Evolutionary conservation across 441 rosid species (phyloP).

Genomic region (Heliophila coronopifolia): DNA sequence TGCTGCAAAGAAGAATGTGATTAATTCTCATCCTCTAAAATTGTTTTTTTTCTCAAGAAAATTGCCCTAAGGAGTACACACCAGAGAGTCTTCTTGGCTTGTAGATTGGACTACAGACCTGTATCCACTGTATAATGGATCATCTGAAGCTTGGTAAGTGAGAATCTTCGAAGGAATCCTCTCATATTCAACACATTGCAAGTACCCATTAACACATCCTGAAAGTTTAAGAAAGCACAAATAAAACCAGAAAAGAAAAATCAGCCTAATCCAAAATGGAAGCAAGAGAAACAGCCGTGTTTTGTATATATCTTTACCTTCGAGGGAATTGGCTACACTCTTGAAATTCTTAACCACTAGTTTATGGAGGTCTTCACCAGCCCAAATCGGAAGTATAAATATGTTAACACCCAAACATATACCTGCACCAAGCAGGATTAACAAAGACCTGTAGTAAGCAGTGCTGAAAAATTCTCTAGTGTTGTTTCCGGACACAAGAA

Average conservation of each 20-base stretch:
- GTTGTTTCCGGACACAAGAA: constrained; percentile 65
- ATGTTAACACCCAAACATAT: constrained; percentile 57
- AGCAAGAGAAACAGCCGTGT: background rate
- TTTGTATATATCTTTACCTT: constrained; percentile 39
- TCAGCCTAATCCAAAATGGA: background rate
- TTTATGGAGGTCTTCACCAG: constrained; percentile 80
- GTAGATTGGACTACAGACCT: constrained; percentile 55
- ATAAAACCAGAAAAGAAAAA: constrained; percentile 1
- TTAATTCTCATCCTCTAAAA: background rate
- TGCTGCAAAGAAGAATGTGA: constrained; percentile 32
- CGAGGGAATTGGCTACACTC: constrained; percentile 67
- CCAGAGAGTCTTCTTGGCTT: constrained; percentile 54
- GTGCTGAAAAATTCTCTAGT: constrained; percentile 42
- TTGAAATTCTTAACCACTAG: constrained; percentile 74
- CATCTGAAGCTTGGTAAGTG: constrained; percentile 62
- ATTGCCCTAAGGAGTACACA: constrained; percentile 12
- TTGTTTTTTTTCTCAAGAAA: background rate
- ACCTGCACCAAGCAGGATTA: constrained; percentile 60
- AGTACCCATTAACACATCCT: constrained; percentile 59
- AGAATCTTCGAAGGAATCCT: constrained; percentile 56
- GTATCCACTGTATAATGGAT: constrained; percentile 55
- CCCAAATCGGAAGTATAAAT: constrained; percentile 73
- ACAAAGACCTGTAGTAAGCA: constrained; percentile 52
- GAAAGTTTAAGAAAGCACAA: background rate
- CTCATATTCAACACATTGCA: constrained; percentile 50